Conservation (phyloP, 768 basidiomycete species). For the Pleurotus pulmonarius region DNA sequence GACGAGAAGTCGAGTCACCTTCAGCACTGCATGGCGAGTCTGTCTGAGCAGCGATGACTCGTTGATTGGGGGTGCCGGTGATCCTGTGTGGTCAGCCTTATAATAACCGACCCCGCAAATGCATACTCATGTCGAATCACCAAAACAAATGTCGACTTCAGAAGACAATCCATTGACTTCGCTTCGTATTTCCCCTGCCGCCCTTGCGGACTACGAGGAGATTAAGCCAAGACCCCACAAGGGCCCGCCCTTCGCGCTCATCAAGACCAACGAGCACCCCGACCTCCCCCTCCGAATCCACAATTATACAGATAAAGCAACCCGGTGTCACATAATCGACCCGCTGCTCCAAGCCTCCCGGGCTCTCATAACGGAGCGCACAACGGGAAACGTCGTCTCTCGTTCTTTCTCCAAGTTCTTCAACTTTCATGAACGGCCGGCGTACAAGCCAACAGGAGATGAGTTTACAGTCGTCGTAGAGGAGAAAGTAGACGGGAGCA, state of each 20-base stretch:
- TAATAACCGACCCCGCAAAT: too few relatives aligned
- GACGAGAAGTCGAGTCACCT: too few relatives aligned
- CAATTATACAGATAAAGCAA: constrained; percentile 9
- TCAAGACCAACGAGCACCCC: constrained; percentile 10
- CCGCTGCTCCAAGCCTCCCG: constrained; percentile 8
- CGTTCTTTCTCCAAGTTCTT: constrained; percentile 13
- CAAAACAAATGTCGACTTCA: too few relatives aligned
- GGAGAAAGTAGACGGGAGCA: constrained; percentile 14
- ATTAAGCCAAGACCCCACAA: too few relatives aligned
- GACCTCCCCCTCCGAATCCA: constrained; percentile 9
- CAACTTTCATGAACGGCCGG: constrained; percentile 8
- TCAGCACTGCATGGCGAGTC: too few relatives aligned
- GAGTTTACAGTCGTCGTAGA: constrained; percentile 6
- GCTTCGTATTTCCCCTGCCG: too few relatives aligned
- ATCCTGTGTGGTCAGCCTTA: too few relatives aligned
- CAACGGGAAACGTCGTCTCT: constrained; percentile 7
- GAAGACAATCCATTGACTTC: too few relatives aligned
- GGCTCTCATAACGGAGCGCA: constrained; percentile 8
- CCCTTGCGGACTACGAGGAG: too few relatives aligned
- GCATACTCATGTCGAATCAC: too few relatives aligned
- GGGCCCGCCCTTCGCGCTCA: constrained; percentile 1
- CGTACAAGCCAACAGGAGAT: constrained; percentile 7
- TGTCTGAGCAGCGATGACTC: not conserved
- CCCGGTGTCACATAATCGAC: not conserved
- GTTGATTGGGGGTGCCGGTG: too few relatives aligned